Percentiles rank a stretch among this genome's conserved stretches.
phyloP scores from a whole-genome alignment of 2,329 filamentous ascomycete genomes.

The Rhynchosporium graminicola region DNA sequence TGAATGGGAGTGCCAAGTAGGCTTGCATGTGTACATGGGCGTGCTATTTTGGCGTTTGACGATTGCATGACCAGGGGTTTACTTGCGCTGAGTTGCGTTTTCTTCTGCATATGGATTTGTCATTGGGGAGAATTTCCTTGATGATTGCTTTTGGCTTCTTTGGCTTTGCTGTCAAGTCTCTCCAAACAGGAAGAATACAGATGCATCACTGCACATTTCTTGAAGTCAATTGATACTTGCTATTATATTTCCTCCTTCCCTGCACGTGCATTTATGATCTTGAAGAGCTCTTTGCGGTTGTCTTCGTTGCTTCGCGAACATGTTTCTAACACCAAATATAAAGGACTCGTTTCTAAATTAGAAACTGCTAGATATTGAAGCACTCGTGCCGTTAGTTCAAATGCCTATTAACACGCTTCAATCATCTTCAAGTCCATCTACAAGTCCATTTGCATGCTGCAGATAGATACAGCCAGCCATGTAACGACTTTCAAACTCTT shows the following conservation, averaged over 20 bases:
- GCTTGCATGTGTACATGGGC: constrained; percentile 2
- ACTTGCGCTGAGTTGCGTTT: constrained; percentile 10
- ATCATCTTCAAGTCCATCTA: too few species aligned
- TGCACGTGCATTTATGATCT: neutral
- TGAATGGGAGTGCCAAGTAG: constrained; percentile 36
- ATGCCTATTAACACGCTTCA: too few species aligned
- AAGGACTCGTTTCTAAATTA: too few species aligned
- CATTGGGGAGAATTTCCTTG: neutral
- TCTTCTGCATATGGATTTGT: neutral
- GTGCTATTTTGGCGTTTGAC: constrained; percentile 15
- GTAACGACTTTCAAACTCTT: too few species aligned
- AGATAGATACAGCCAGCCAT: too few species aligned
- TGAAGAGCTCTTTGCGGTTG: too few species aligned
- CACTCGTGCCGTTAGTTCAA: too few species aligned
- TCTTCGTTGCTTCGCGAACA: too few species aligned
- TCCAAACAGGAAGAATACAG: neutral
- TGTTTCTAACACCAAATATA: too few species aligned
- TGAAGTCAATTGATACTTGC: neutral
- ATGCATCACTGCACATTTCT: constrained; percentile 9
- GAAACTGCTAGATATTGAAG: too few species aligned
- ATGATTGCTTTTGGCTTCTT: constrained; percentile 10
- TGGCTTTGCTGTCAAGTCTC: neutral
- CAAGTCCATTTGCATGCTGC: too few species aligned
- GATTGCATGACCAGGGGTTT: neutral
- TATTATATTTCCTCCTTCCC: neutral